Evolutionary conservation across 257 asterid species (phyloP), one percentile per base, ranked within the genome.

Genomic region (Jasminum sambac): DNA sequence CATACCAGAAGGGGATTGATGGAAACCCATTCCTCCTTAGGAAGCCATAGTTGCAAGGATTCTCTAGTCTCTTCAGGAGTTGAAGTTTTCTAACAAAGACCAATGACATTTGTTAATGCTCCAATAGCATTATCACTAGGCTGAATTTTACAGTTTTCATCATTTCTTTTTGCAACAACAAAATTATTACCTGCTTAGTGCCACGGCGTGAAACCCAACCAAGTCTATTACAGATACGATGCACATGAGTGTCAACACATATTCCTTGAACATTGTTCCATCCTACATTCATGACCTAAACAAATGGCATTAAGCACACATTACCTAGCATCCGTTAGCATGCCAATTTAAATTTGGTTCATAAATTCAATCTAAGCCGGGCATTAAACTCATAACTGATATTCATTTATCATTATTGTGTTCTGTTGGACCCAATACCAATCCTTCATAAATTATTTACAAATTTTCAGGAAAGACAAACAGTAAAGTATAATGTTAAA

Each of bases 261-360:
- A 91, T 95, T 64, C 99, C 99, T 87, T 91, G 99, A 74, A 95
- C 98, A 68, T 87, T 88, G 74, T 95, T 74, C 99, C 99, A 95
- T 19, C 84, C 99, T 5, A 95, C 95, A 77, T 95, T 91, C 99
- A 95, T 91, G 66, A 91, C 96, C 99, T 94, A 64, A 25, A 75
- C 30, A 46, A 23, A 25, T 62, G 41, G 63, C 61, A 63, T 48
- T 36, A 67, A 2, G 36, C 9, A 8, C 24, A 64, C 67, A 58
- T 66, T 61, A 60, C 57, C 52, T 40, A 14, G 36, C 36, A 1
- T 30, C 36, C 4, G 36, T 30, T 30, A 30, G 1, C 4, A 30
- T 30, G 36, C 36, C 36, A 30, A 30, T 30, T 30, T 4, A 30
- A 30, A 30, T 1, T 4, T 30, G 1, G 36, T 30, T 30, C 4